Base-by-base conservation (phyloP, 345 rosid genomes). In the Bretschneidera sinensis region DNA sequence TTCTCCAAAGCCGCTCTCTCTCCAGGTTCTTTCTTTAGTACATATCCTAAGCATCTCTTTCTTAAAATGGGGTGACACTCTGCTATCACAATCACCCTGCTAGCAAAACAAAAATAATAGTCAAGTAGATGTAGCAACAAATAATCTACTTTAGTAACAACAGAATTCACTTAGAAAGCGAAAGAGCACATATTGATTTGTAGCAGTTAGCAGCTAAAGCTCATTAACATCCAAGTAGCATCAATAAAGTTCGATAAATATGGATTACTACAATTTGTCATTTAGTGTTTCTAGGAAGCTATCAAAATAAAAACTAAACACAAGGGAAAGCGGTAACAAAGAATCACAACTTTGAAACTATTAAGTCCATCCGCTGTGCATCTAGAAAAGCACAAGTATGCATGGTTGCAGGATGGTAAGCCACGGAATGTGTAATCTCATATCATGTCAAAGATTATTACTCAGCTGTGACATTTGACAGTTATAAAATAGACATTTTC, bases 1-100 rank as follows among this genome's bases (percentile, higher is more conserved):
- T 77, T 74, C 67, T 83, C 98, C 97, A 89, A 18, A 92, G 88
- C 67, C 67, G 78, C 82, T 85, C 97, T 73, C n/a, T n/a, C 97
- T 85, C 84, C 85, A 81, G 28, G 18, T 65, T 66, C 74, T 92
- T 71, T 92, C 98, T 66, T 87, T 84, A 6, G 58, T 65, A 69
- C 81, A 83, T 67, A 85, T 66, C 78, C 89, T 79, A 24, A 70
- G 79, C 70, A 92, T 74, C 71, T 92, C 98, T 69, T 83, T 81
- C 84, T 75, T 80, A 79, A 92, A 73, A 74, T 85, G 76, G 63
- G 82, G 74, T 14, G 81, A 87, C 31, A 73, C 84, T 79, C 75
- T 71, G 70, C 68, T 73, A 67, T 76, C 79, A 75, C 60, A 72
- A 59, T 72, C 70, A 74, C 76, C 74, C 86, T 73, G 74, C 76